A percentile compares a stretch with the other conserved stretches of the same genome.
Conservation (phyloP, 2,329 filamentous ascomycete genomes). For the Talaromyces rugulosus region DNA sequence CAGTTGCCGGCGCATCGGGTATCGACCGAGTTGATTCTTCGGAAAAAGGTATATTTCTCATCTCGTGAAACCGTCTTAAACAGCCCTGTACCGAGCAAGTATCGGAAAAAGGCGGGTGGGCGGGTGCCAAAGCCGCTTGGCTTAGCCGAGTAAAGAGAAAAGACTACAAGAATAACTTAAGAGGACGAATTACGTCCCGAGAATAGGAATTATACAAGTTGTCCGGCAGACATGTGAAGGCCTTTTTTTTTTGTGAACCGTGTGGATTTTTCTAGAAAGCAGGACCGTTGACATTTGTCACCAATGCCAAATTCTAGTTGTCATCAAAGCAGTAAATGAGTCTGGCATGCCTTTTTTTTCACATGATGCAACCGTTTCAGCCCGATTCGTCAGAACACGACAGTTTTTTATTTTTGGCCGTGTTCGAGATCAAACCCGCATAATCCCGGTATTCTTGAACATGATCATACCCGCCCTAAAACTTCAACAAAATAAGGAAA, state of each 20-base stretch:
- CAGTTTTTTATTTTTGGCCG: neutral
- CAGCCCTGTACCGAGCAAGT: neutral
- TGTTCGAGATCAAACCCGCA: neutral
- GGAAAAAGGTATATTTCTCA: neutral
- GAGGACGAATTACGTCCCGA: neutral
- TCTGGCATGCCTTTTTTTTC: neutral
- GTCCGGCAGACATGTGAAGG: neutral
- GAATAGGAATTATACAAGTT: neutral
- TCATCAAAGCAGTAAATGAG: neutral
- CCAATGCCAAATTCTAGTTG: neutral
- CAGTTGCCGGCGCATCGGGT: neutral
- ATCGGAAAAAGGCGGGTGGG: slow-evolving; percentile 13
- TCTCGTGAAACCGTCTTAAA: neutral
- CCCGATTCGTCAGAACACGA: neutral
- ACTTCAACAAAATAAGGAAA: neutral
- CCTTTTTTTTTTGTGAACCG: neutral
- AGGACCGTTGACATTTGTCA: neutral
- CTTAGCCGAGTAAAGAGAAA: neutral
- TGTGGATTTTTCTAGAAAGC: neutral
- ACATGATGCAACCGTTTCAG: neutral
- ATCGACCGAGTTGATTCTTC: neutral
- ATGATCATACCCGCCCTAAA: neutral
- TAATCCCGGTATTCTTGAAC: neutral
- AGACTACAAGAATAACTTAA: neutral
- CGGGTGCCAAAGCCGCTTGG: neutral